These are phyloP conservation scores for Phytophthora macrochlamydospora DNA, from an alignment of 352 stramenopile species.

Conservation along the genomic window DNA sequence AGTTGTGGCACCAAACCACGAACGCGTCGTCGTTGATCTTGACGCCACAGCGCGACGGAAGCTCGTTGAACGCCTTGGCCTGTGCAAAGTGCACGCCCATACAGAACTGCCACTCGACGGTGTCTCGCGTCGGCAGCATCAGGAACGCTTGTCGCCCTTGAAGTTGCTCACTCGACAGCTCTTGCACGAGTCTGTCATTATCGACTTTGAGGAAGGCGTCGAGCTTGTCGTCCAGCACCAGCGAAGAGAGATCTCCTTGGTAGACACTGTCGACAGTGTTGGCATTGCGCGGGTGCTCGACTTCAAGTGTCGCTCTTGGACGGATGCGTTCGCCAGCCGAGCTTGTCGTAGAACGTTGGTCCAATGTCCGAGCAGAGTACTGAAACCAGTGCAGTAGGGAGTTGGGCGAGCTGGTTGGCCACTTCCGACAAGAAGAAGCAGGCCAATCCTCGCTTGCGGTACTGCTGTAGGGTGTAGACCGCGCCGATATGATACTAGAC, in stretches of 20 bases:
- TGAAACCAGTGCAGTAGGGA: conserved; percentile 36
- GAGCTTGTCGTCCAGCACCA: conserved; percentile 39
- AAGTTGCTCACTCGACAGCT: conserved; percentile 35
- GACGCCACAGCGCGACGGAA: conserved; percentile 41
- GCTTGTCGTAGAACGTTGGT: conserved; percentile 51
- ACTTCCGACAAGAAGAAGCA: conserved; percentile 46
- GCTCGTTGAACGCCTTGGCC: conserved; percentile 30
- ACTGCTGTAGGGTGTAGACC: conserved; percentile 58
- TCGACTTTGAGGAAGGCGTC: conserved; percentile 46
- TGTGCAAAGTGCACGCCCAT: conserved; percentile 49
- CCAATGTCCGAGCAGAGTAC: conserved; percentile 65
- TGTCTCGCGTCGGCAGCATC: conserved; percentile 44
- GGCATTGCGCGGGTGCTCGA: conserved; percentile 20
- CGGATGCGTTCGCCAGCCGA: conserved; percentile 53
- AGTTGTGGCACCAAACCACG: conserved; percentile 58
- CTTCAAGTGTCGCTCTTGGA: conserved; percentile 41
- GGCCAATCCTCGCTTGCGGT: conserved; percentile 46
- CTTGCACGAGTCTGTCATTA: conserved; percentile 31
- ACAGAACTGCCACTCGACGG: conserved; percentile 62
- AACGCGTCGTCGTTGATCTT: conserved; percentile 48
- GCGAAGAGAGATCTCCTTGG: conserved; percentile 8
- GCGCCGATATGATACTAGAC: conserved; percentile 58
- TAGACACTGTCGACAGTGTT: not conserved
- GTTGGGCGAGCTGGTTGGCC: conserved; percentile 27
- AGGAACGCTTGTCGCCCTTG: conserved; percentile 39